These are phyloP conservation scores for Amyloporia xantha DNA, from an alignment of 768 basidiomycete genomes.

Conservation along the genomic window DNA sequence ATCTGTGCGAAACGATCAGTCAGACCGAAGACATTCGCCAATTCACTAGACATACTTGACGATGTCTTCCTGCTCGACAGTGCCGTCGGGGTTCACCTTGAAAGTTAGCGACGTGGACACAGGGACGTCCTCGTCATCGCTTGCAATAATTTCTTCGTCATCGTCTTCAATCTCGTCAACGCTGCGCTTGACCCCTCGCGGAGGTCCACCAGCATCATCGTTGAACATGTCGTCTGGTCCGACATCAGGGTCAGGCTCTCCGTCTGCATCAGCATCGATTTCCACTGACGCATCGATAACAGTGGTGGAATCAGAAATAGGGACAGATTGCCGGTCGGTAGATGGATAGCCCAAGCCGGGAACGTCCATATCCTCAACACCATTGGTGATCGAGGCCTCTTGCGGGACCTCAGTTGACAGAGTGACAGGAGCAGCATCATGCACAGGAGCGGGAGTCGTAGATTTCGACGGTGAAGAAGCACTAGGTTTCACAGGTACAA, in stretches of 20 bases:
- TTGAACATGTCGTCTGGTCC: conserved; percentile 12
- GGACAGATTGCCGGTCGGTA: neutral
- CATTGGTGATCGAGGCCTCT: conserved; percentile 4
- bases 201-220: conserved; percentile 24
- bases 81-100: conserved; percentile 85
- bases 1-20: conserved; percentile 34
- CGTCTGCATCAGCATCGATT: conserved; percentile 11
- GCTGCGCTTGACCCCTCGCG: conserved; percentile 40
- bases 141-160: conserved; percentile 21
- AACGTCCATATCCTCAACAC: conserved; percentile 16
- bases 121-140: conserved; percentile 41
- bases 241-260: conserved; percentile 9
- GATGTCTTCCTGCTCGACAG: conserved; percentile 89
- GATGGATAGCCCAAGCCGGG: conserved; percentile 20
- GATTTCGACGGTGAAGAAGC: neutral
- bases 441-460: neutral
- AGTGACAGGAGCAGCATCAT: neutral
- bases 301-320: neutral
- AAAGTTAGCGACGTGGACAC: conserved; percentile 42
- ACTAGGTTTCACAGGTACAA: conserved; percentile 31
- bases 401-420: neutral
- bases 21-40: neutral
- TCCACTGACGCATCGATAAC: conserved; percentile 7
- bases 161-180: conserved; percentile 36
- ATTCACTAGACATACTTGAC: conserved; percentile 61